A percentile compares a stretch with the other conserved stretches of the same genome.
These are phyloP conservation scores for Stephanodiscus triporus DNA, from an alignment of 108 stramenopile species.

Conservation along the genomic window DNA sequence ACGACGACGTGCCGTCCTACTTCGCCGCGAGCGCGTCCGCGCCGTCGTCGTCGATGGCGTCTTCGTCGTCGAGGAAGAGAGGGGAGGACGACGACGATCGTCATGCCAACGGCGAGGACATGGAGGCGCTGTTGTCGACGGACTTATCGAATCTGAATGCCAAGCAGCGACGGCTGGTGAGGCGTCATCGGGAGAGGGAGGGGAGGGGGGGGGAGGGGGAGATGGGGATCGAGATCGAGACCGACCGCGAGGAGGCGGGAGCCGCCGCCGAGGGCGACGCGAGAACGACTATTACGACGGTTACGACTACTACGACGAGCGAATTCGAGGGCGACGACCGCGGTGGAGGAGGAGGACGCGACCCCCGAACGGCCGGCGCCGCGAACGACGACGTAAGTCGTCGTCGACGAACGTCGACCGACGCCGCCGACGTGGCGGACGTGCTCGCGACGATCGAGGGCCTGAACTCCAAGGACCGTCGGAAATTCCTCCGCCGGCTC, in stretches of 20 bases:
- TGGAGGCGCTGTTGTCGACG: constrained; percentile 59
- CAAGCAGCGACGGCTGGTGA: constrained; percentile 78
- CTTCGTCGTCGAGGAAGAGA: neutral
- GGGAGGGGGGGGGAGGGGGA: neutral
- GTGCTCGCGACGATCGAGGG: constrained; percentile 56
- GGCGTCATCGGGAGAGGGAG: constrained; percentile 63
- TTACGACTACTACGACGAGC: too few relatives aligned
- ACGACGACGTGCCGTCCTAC: constrained; percentile 34
- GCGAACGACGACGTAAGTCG: too few relatives aligned
- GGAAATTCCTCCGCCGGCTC: constrained; percentile 50
- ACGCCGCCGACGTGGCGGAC: constrained; percentile 15
- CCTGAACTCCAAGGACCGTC: constrained; percentile 75
- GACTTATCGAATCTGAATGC: constrained; percentile 74
- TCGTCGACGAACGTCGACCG: too few relatives aligned
- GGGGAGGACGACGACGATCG: neutral
- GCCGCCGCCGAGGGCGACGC: too few relatives aligned
- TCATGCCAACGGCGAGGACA: constrained; percentile 57
- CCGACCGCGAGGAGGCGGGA: too few relatives aligned
- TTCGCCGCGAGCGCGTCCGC: too few relatives aligned
- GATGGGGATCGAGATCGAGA: too few relatives aligned
- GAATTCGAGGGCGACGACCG: neutral
- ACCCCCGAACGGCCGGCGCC: too few relatives aligned
- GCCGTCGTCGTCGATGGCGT: neutral
- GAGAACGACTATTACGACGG: too few relatives aligned
- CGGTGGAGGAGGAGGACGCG: too few relatives aligned